phyloP scores from a whole-genome alignment of 306 rosid species.

The Fragaria vesca region DNA sequence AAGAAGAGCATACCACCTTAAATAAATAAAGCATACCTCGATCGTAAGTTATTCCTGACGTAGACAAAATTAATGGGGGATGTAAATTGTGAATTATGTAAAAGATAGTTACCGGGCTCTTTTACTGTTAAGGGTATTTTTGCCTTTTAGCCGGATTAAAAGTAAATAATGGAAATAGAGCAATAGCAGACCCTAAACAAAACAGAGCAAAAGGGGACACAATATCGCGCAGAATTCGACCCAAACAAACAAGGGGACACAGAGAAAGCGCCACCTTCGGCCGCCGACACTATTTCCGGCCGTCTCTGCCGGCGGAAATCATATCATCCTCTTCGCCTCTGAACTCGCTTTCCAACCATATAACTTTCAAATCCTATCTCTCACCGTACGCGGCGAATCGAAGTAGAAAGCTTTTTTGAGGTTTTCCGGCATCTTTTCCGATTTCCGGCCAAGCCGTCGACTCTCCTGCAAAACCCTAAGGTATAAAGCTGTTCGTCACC shows the following conservation, averaged over 20 bases:
- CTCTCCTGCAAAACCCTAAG: neutral
- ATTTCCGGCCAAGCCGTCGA: neutral
- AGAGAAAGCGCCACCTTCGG: neutral
- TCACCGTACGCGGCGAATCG: neutral
- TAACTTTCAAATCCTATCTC: neutral
- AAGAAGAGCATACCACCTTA: too few species aligned
- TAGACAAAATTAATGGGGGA: too few species aligned
- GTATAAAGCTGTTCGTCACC: neutral
- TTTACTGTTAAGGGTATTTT: neutral
- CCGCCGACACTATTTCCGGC: neutral
- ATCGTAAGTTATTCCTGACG: too few species aligned
- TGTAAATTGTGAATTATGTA: too few species aligned
- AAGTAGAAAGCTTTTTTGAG: neutral
- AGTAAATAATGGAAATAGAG: neutral
- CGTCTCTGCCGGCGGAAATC: neutral
- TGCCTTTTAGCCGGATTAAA: neutral
- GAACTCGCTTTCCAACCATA: neutral
- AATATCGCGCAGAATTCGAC: neutral
- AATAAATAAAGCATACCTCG: too few species aligned
- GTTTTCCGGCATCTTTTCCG: neutral
- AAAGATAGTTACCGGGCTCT: neutral
- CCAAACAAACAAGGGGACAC: neutral
- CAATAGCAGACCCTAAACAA: neutral
- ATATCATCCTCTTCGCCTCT: neutral
- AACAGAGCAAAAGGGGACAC: neutral